Base-by-base conservation (phyloP, 495 filamentous ascomycete species). In the Niebla homalea region DNA sequence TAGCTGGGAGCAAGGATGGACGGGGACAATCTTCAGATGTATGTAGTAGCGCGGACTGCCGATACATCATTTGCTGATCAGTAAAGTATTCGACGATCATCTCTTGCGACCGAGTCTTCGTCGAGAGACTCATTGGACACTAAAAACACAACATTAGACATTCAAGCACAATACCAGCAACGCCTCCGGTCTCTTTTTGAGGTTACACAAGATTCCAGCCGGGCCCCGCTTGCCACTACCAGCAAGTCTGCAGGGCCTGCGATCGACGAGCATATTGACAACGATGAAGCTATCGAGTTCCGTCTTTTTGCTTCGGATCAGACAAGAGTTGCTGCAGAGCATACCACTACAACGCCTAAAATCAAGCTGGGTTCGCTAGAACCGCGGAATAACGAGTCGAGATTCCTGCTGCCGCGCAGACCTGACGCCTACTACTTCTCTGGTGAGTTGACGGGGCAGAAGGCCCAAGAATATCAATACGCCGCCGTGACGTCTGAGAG, bases 291-390 rank as follows among this genome's bases (percentile, higher is more conserved):
- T 16, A 52, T 53, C 29, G 46, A 42, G 4, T 56, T 56, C 36
- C 49, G 40, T 11, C 44, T 56, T 0, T 56, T 56, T 12, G 32
- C 49, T 11, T 32, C 29, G 8, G 29, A 32, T 7, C 43, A 18
- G 36, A 49, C 16, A 22, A 29, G 8, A 16, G 20, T 8, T 11
- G 29, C 43, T 5, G 14, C 8, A n/a, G 11, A 18, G 21, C 29
- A 32, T 1, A 32, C 29, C 29, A 32, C 14, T 12, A 32, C 29
- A 32, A 32, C 29, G 29, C 29, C 29, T 23, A 52, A 29, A 8
- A 49, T 56, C 14, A 22, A 12, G n/a, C 39, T 56, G 12, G 49
- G 49, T 12, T 56, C 54, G 14, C 54, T 45, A 3, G 48, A 38
- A 10, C 49, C 54, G 15, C 45, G 23, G 16, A 32, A 14, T 45